phyloP scores from a whole-genome alignment of 768 basidiomycete genomes.

The Tricholoma furcatifolium region DNA sequence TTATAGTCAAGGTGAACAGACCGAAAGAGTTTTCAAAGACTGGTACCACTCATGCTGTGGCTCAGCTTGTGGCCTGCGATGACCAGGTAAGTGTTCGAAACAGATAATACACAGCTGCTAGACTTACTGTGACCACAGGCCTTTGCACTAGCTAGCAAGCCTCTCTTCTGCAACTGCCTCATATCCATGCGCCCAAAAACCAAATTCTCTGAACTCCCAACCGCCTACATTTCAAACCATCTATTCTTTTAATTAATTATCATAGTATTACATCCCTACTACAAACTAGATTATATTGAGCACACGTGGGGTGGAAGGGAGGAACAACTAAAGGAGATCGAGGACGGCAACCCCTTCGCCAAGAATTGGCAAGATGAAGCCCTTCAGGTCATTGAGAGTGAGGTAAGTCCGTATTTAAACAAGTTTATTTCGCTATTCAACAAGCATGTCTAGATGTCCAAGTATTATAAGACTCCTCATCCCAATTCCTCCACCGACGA shows the following conservation, averaged over 20 bases:
- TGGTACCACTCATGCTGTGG: not conserved
- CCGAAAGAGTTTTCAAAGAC: not conserved
- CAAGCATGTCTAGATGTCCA: not conserved
- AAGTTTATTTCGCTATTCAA: not conserved
- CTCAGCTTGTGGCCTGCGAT: not conserved
- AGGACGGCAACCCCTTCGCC: constrained; percentile 13
- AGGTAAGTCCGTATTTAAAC: constrained; percentile 3
- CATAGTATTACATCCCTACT: constrained; percentile 29
- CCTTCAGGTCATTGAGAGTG: constrained; percentile 9
- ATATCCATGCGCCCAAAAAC: not conserved
- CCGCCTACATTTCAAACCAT: too few relatives aligned
- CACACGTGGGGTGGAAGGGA: constrained; percentile 24
- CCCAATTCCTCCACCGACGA: not conserved
- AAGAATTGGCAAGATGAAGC: constrained; percentile 21
- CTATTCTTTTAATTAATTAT: too few relatives aligned
- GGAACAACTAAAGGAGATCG: constrained; percentile 19
- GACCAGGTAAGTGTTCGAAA: not conserved
- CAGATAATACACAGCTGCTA: not conserved
- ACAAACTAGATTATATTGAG: constrained; percentile 26
- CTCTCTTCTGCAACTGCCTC: not conserved
- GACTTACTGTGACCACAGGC: not conserved
- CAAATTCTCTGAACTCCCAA: not conserved
- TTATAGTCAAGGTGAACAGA: too few relatives aligned
- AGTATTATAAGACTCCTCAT: not conserved
- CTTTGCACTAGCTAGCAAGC: not conserved